Conservation (phyloP, 176 grass and related monocot genomes). For the barley (Hordeum vulgare) region DNA sequence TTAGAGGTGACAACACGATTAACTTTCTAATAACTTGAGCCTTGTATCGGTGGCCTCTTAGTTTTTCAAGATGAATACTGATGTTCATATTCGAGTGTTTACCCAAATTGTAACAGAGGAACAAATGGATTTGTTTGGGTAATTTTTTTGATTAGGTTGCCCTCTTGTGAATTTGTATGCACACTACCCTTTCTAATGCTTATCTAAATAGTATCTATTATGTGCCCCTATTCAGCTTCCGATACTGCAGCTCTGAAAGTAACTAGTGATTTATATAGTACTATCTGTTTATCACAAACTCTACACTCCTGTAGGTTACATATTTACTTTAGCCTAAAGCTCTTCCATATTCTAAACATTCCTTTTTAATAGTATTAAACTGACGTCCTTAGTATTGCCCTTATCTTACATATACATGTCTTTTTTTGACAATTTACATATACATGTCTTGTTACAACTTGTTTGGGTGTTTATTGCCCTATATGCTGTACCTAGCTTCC, state of each 20-base stretch:
- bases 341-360: neutral
- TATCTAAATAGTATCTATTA: neutral
- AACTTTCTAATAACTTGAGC: slow-evolving; percentile 9
- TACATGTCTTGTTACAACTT: neutral
- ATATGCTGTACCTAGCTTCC: neutral
- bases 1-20: slow-evolving; percentile 56
- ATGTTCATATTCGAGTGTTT: neutral
- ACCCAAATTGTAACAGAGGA: neutral
- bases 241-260: neutral
- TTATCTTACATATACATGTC: neutral
- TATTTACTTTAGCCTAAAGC: neutral
- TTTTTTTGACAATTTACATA: neutral
- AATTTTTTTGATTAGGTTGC: neutral
- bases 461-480: neutral
- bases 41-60: neutral
- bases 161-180: neutral
- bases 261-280: neutral
- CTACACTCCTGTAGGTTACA: neutral
- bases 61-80: neutral
- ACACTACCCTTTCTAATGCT: neutral
- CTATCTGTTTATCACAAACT: neutral
- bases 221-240: neutral
- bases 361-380: neutral
- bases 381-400: neutral
- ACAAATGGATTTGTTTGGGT: neutral